Evolutionary conservation across 805 yeast species (phyloP).

Genomic region (Zygotorulaspora chibaensis): DNA sequence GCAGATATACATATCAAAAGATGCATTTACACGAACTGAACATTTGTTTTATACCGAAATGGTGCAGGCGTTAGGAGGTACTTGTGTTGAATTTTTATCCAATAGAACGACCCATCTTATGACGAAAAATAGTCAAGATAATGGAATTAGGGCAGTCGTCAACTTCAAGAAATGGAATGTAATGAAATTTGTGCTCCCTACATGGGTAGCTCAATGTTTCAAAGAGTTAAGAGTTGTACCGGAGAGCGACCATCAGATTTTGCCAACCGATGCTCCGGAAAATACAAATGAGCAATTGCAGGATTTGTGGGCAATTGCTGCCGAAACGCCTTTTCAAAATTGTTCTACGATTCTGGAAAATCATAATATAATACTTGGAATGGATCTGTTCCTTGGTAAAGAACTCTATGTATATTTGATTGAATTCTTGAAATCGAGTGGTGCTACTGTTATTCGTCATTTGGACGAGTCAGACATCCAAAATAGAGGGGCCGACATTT

Average conservation of each 20-base stretch:
- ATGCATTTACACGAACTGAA: conserved; percentile 55
- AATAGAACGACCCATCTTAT: conserved; percentile 76
- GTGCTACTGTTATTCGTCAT: conserved; percentile 45
- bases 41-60: conserved; percentile 61
- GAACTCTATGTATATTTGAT: conserved; percentile 39
- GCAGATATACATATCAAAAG: conserved; percentile 44
- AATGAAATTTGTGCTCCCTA: conserved; percentile 64
- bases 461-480: conserved; percentile 19
- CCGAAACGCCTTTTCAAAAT: conserved; percentile 10
- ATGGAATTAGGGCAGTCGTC: conserved; percentile 52
- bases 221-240: conserved; percentile 46
- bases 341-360: conserved; percentile 36
- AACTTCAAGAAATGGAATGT: conserved; percentile 34
- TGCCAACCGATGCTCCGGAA: conserved; percentile 21
- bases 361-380: conserved; percentile 47
- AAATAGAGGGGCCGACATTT: conserved; percentile 41
- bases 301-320: conserved; percentile 13
- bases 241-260: conserved; percentile 52
- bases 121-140: conserved; percentile 53
- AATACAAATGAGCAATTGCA: conserved; percentile 11
- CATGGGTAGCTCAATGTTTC: conserved; percentile 75
- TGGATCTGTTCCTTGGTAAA: conserved; percentile 53
- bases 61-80: conserved; percentile 69
- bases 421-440: conserved; percentile 45
- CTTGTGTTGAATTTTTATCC: conserved; percentile 54